Evolutionary conservation across 116 monocot genomes (phyloP), one percentile per base, ranked within the genome.

Genomic region (Trichopus zeylanicus): DNA sequence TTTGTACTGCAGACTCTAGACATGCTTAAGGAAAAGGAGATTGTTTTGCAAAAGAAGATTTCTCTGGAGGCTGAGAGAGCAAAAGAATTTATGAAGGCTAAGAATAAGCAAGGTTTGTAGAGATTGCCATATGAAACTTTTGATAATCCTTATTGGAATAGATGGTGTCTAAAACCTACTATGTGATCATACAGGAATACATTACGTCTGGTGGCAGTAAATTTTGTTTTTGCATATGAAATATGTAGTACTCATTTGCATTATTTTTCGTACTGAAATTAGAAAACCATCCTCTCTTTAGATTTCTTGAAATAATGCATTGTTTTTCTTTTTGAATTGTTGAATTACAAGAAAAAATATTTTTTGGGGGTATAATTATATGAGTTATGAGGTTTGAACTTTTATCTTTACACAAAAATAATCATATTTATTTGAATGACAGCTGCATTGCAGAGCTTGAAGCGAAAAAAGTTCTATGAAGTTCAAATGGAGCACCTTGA

Each of bases 401-500:
- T 25, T 2, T 26, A n/a, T n/a, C 21, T 39, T 42, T 12, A 27
- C 29, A 5, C 18, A 47, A 1, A 46, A 19, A 25, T 33, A 32
- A 4, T 4, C 46, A 57, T 51, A 58, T 24, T 18, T 27, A 53
- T 47, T 60, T 68, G 34, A 28, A n/a, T n/a, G n/a, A 20, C 69
- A 92, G 89, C 89, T 57, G 83, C 80, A 55, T 56, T 89, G 59
- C 75, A 94, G 59, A 89, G 86, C 51, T 54, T 94, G 76, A 86
- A 85, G 63, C 80, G 86, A 56, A 94, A 94, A 61, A 89, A 67
- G 54, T 94, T 73, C 68, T 89, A 94, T 60, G 94, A 94, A 74
- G 71, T 48, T 18, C 77, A 94, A 74, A 60, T 89, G 48, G 80
- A 89, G 66, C 77, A 89, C 35, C 63, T 94, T 67, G 73, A 69